Conservation (phyloP, 257 asterid species). For the Gynochthodes officinalis region DNA sequence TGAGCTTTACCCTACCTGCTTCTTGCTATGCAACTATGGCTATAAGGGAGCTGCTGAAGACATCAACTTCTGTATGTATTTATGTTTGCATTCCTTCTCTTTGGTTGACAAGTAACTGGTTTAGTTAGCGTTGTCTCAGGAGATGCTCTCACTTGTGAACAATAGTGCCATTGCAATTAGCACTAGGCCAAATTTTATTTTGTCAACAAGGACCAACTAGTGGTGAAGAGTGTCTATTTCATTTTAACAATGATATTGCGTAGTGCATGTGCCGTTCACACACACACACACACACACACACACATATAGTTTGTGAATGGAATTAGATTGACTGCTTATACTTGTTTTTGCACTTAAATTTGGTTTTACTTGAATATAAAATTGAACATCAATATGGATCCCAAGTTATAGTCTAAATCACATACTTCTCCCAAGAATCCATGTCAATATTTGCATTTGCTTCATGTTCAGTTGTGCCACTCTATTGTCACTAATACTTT, state of each 20-base stretch:
- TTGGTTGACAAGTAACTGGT: not conserved
- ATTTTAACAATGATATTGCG: not conserved
- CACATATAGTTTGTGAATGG: too few relatives aligned
- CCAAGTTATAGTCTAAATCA: not conserved
- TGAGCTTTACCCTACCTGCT: conserved; percentile 86
- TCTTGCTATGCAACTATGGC: conserved; percentile 99
- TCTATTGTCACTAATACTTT: conserved; percentile 1
- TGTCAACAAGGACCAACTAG: not conserved
- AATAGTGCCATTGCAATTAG: not conserved
- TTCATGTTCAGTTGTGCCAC: not conserved
- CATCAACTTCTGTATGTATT: conserved; percentile 83
- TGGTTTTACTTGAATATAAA: not conserved
- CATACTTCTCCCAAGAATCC: not conserved
- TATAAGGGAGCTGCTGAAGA: conserved; percentile 89
- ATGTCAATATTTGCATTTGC: not conserved
- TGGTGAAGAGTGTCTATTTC: not conserved
- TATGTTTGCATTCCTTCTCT: conserved; percentile 12
- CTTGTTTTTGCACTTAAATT: not conserved
- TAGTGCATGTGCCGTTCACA: not conserved
- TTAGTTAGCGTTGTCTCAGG: not conserved
- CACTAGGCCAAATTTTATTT: not conserved
- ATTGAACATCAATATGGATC: not conserved
- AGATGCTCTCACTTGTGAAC: not conserved
- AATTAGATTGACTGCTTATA: not conserved
- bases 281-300: too few relatives aligned